Conservation (phyloP, 257 asterid genomes). For the Nicotiana knightiana region DNA sequence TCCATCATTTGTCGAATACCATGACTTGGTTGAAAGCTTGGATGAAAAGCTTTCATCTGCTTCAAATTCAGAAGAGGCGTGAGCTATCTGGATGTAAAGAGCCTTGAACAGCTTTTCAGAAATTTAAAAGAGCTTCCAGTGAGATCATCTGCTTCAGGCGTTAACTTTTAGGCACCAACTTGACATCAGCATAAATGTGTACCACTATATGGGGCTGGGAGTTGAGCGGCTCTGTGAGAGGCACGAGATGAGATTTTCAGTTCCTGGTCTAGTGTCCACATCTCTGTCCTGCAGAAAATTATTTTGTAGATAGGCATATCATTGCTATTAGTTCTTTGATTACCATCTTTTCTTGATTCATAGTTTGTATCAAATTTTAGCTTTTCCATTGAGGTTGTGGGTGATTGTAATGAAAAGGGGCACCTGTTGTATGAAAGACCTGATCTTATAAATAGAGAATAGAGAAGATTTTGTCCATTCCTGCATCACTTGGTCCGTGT, state of each 20-base stretch:
- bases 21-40: conserved; percentile 82
- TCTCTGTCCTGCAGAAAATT: neutral
- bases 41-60: conserved; percentile 59
- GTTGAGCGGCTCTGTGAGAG: neutral
- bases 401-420: neutral
- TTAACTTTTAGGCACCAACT: neutral
- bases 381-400: neutral
- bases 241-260: conserved; percentile 1
- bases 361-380: conserved; percentile 3
- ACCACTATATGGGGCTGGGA: neutral
- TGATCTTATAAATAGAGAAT: neutral
- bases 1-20: conserved; percentile 61
- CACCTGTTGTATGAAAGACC: conserved; percentile 9
- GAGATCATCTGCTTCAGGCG: neutral
- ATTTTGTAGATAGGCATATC: conserved; percentile 18
- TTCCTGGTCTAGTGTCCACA: neutral
- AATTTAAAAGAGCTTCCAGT: neutral
- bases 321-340: neutral
- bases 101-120: conserved; percentile 3
- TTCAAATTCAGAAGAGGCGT: conserved; percentile 38
- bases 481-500: neutral
- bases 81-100: conserved; percentile 27
- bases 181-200: neutral
- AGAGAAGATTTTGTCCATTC: neutral
- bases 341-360: neutral